Evolutionary conservation across 2,329 filamentous ascomycete species (phyloP).

Genomic region (Aspergillus pseudonomiae): DNA sequence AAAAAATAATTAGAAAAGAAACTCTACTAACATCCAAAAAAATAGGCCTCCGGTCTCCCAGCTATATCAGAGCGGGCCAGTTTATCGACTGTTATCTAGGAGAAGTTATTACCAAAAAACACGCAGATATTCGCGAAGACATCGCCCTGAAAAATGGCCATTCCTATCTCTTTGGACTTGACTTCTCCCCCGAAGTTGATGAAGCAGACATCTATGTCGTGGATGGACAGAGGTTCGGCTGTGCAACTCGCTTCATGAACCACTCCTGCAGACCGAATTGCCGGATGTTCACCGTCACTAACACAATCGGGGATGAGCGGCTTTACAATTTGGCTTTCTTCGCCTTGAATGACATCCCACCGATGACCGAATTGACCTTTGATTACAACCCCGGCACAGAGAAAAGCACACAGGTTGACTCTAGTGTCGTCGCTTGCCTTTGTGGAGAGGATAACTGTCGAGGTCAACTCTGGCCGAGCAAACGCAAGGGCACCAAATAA

Average conservation of each 20-base stretch:
- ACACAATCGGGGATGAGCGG: conserved; percentile 41
- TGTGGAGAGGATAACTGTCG: conserved; percentile 50
- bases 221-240: conserved; percentile 48
- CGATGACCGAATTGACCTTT: conserved; percentile 50
- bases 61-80: conserved; percentile 44
- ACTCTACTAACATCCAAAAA: conserved; percentile 10
- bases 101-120: conserved; percentile 44
- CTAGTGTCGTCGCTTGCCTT: conserved; percentile 45
- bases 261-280: conserved; percentile 54
- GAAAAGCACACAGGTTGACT: conserved; percentile 31
- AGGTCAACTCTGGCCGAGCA: conserved; percentile 47
- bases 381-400: conserved; percentile 47
- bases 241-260: conserved; percentile 51
- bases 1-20: neutral
- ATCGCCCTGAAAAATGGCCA: conserved; percentile 28
- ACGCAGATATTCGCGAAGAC: conserved; percentile 43
- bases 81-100: conserved; percentile 52
- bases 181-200: conserved; percentile 35
- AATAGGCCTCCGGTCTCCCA: conserved; percentile 43
- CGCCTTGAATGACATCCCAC: conserved; percentile 44
- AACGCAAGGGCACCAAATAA: conserved; percentile 35
- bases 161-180: conserved; percentile 49
- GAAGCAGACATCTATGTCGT: conserved; percentile 42
- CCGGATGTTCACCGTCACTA: conserved; percentile 47
- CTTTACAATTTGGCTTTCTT: conserved; percentile 54